phyloP scores from a whole-genome alignment of 768 basidiomycete species.

The Tephrocybe sp. region DNA sequence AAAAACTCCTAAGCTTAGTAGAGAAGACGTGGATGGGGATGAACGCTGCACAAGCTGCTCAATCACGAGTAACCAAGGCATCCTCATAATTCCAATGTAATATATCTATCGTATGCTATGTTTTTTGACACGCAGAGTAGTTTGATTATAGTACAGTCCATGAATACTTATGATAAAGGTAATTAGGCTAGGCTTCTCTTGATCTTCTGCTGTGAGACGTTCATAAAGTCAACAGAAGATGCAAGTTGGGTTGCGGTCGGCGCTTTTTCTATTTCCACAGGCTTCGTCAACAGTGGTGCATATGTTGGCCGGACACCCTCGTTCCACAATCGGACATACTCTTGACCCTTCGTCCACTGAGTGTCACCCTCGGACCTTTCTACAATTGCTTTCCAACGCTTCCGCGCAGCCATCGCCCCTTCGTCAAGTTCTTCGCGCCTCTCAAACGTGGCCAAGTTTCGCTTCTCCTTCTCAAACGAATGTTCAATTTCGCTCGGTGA shows the following conservation, averaged over 20 bases:
- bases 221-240: constrained; percentile 1
- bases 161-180: not conserved
- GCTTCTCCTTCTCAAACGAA: constrained; percentile 60
- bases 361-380: constrained; percentile 38
- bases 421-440: constrained; percentile 53
- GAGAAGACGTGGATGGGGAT: constrained; percentile 99
- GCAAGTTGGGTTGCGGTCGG: constrained; percentile 10
- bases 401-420: constrained; percentile 60
- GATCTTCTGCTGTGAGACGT: not conserved
- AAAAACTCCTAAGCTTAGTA: constrained; percentile 82
- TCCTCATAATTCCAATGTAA: constrained; percentile 17
- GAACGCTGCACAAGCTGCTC: constrained; percentile 86
- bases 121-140: not conserved
- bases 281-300: constrained; percentile 50
- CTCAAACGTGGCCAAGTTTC: constrained; percentile 57
- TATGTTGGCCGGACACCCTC: constrained; percentile 68
- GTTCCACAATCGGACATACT: constrained; percentile 73
- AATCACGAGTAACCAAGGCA: constrained; percentile 51
- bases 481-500: constrained; percentile 56
- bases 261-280: constrained; percentile 18
- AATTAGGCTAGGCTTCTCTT: not conserved
- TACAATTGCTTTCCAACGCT: constrained; percentile 75
- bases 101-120: constrained; percentile 19
- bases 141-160: not conserved
- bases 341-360: constrained; percentile 70